Percentiles rank a stretch among this genome's conserved stretches.
phyloP scores from a whole-genome alignment of 208 protist genomes.

The Novymonas esmeraldas region DNA sequence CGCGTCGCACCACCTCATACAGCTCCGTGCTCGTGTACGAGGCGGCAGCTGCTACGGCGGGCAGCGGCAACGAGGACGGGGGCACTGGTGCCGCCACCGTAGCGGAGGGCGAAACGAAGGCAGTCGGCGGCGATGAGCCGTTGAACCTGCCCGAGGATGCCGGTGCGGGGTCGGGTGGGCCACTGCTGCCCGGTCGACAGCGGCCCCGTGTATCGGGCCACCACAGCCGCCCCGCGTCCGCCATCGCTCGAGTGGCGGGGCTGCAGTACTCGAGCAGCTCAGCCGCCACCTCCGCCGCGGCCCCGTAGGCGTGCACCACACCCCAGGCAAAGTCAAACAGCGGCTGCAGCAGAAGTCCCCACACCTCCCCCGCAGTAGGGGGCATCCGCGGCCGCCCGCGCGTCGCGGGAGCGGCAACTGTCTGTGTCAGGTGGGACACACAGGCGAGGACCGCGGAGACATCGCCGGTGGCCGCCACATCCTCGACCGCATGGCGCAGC shows the following conservation, averaged over 20 bases:
- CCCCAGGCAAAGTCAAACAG: slow-evolving; percentile 33
- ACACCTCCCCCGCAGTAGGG: slow-evolving; percentile 13
- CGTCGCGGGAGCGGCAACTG: not conserved
- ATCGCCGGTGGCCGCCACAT: slow-evolving; percentile 11
- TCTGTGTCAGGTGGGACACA: slow-evolving; percentile 22
- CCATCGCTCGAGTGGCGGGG: slow-evolving; percentile 25
- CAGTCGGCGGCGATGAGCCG: no score
- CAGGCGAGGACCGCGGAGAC: slow-evolving; percentile 29
- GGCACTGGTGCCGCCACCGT: not conserved
- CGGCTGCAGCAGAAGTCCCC: slow-evolving; percentile 22
- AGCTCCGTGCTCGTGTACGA: slow-evolving; percentile 25
- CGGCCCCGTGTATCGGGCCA: not conserved
- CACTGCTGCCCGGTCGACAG: not conserved
- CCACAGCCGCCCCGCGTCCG: not conserved
- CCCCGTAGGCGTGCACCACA: slow-evolving; percentile 19
- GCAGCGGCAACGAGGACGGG: not conserved
- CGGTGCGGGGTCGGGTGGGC: not conserved
- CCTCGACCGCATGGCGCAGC: slow-evolving; percentile 20
- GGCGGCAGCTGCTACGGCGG: not conserved
- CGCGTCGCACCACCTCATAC: slow-evolving; percentile 25
- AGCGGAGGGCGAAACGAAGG: no score
- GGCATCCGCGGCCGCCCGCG: not conserved
- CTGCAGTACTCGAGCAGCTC: slow-evolving; percentile 30
- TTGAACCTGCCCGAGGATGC: no score
- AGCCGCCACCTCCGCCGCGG: slow-evolving; percentile 1